Conservation (phyloP, 2,329 filamentous ascomycete genomes). For the Xylariaceae sp. region DNA sequence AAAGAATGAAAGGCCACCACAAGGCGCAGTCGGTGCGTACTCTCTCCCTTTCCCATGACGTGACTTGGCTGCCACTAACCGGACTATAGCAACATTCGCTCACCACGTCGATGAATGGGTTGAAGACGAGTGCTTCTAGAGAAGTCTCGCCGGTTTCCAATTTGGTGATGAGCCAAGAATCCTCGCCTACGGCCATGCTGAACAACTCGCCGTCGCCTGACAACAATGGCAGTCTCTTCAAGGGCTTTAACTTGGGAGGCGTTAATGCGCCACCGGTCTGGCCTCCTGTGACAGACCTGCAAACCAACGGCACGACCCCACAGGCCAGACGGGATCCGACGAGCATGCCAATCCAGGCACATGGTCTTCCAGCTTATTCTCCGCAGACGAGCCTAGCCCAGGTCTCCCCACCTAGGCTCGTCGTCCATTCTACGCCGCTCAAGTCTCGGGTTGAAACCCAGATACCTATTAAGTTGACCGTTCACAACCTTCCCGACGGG, state of each 20-base stretch:
- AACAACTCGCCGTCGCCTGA: constrained; percentile 51
- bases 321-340: constrained; percentile 19
- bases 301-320: constrained; percentile 4
- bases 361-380: constrained; percentile 23
- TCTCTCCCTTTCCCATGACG: not conserved
- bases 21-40: constrained; percentile 34
- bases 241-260: constrained; percentile 24
- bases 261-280: constrained; percentile 39
- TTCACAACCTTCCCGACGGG: constrained; percentile 74
- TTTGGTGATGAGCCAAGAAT: constrained; percentile 54
- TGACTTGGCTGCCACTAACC: constrained; percentile 30
- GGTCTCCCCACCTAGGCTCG: constrained; percentile 46
- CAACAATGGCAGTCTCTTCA: constrained; percentile 44
- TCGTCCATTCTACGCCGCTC: constrained; percentile 67
- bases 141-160: constrained; percentile 59
- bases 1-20: constrained; percentile 33
- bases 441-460: constrained; percentile 97
- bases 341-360: constrained; percentile 15
- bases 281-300: constrained; percentile 33
- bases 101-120: constrained; percentile 53
- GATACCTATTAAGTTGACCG: constrained; percentile 81
- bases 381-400: constrained; percentile 16
- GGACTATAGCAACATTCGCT: constrained; percentile 52
- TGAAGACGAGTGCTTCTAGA: constrained; percentile 51
- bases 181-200: constrained; percentile 53